These are phyloP conservation scores for Fonsecaea erecta DNA, from an alignment of 2,329 filamentous ascomycete species.

Conservation along the genomic window DNA sequence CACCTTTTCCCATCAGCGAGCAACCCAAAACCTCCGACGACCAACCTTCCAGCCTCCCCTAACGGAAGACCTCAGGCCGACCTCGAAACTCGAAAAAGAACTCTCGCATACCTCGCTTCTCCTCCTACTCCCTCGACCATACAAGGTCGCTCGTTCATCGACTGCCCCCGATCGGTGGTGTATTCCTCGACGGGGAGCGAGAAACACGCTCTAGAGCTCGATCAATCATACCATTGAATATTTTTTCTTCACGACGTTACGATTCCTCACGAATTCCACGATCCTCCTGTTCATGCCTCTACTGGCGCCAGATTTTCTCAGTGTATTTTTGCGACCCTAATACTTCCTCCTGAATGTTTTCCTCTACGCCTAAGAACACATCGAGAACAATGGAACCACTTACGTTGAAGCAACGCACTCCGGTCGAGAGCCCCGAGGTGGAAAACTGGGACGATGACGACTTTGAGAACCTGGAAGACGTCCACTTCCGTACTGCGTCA, in stretches of 20 bases:
- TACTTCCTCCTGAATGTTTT: conserved; percentile 3
- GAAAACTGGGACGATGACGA: conserved; percentile 59
- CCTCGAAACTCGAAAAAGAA: conserved; percentile 25
- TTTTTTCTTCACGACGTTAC: conserved; percentile 28
- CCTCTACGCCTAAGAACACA: not conserved
- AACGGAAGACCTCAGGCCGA: conserved; percentile 24
- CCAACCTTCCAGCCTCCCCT: conserved; percentile 28
- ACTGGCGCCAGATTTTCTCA: conserved; percentile 14
- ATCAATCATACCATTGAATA: conserved; percentile 15
- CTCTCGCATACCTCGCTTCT: conserved; percentile 14
- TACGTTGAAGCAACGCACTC: conserved; percentile 42
- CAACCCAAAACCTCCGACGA: conserved; percentile 21
- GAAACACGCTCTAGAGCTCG: conserved; percentile 19
- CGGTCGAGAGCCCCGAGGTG: conserved; percentile 45
- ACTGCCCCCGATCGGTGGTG: conserved; percentile 27
- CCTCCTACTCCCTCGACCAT: conserved; percentile 20
- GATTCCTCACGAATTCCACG: conserved; percentile 26
- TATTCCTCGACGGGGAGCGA: conserved; percentile 26
- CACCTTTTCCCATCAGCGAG: conserved; percentile 17
- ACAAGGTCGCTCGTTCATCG: conserved; percentile 15
- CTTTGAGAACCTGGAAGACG: conserved; percentile 52
- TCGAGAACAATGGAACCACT: conserved; percentile 46
- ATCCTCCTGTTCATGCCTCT: conserved; percentile 14
- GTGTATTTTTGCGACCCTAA: conserved; percentile 14
- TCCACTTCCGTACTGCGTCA: conserved; percentile 52